Evolutionary conservation across 2,329 filamentous ascomycete species (phyloP).

Genomic region (Colletotrichum siamense): DNA sequence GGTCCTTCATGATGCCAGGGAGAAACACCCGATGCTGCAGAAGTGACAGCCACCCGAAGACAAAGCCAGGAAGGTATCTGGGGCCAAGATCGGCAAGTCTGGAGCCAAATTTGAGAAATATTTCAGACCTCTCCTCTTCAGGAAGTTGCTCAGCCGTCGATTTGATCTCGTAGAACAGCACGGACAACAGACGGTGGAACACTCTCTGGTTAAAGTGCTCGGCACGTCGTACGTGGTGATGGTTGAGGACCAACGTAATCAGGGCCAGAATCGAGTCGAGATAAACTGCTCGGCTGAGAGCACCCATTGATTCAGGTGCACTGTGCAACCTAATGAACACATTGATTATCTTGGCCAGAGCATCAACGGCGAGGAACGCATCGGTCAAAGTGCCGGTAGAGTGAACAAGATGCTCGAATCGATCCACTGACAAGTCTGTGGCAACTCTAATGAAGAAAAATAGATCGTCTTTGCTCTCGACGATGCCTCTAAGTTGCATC

Average conservation of each 20-base stretch:
- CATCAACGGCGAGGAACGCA: constrained; percentile 71
- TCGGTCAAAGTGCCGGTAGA: constrained; percentile 64
- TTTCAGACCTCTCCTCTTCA: constrained; percentile 68
- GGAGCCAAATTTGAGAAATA: constrained; percentile 74
- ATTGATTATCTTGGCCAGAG: constrained; percentile 80
- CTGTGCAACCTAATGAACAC: constrained; percentile 76
- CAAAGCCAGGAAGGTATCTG: constrained; percentile 78
- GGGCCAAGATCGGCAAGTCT: constrained; percentile 79
- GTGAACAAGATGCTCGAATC: constrained; percentile 75
- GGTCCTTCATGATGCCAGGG: constrained; percentile 72
- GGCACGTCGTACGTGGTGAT: constrained; percentile 81
- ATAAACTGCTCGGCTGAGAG: constrained; percentile 70
- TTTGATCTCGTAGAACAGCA: constrained; percentile 79
- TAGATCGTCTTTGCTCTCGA: constrained; percentile 78
- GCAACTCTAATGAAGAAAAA: constrained; percentile 80
- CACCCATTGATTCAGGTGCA: constrained; percentile 62
- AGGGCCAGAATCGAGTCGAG: constrained; percentile 80
- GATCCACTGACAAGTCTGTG: constrained; percentile 78
- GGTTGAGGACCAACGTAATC: constrained; percentile 81
- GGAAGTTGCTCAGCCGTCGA: constrained; percentile 61
- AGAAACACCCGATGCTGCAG: constrained; percentile 87
- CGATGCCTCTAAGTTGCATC: constrained; percentile 74
- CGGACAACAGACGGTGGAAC: constrained; percentile 88
- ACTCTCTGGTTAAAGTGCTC: constrained; percentile 87
- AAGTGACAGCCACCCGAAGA: constrained; percentile 83